These are phyloP conservation scores for Annulohypoxylon nitens DNA, from an alignment of 495 filamentous ascomycete genomes.

Conservation along the genomic window DNA sequence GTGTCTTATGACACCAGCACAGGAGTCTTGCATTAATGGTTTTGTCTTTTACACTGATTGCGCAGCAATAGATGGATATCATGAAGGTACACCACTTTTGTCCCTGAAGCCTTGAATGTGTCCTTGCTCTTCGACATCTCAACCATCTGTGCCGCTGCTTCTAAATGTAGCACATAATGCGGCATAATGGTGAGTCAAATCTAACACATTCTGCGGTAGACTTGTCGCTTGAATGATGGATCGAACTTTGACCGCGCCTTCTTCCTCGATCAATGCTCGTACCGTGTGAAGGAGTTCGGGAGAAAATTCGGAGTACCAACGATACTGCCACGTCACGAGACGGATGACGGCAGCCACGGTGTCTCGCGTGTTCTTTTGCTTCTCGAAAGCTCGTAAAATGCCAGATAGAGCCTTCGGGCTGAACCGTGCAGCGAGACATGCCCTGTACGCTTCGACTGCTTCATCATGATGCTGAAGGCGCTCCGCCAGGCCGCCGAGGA, in stretches of 20 bases:
- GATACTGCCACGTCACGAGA: conserved; percentile 96
- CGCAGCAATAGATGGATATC: conserved; percentile 41
- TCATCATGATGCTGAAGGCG: conserved; percentile 91
- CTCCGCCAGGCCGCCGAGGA: conserved; percentile 92
- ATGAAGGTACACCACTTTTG: conserved; percentile 32
- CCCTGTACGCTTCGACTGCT: conserved; percentile 90
- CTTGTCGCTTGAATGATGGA: conserved; percentile 97
- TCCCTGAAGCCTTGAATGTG: neutral
- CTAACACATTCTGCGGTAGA: conserved; percentile 90
- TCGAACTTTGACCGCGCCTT: conserved; percentile 96
- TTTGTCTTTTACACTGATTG: conserved; percentile 17
- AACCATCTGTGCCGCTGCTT: conserved; percentile 94
- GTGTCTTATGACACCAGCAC: neutral
- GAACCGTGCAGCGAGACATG: conserved; percentile 84
- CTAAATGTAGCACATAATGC: conserved; percentile 93
- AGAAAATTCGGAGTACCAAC: conserved; percentile 99
- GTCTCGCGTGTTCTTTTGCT: conserved; percentile 77
- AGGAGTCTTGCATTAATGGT: conserved; percentile 25
- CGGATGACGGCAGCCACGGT: conserved; percentile 85
- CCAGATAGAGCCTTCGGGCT: conserved; percentile 91
- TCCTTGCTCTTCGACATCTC: conserved; percentile 10
- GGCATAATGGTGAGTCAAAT: conserved; percentile 96
- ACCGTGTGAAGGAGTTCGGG: conserved; percentile 87
- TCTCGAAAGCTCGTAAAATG: conserved; percentile 78
- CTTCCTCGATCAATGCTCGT: conserved; percentile 93